phyloP scores from a whole-genome alignment of 441 rosid genomes.

The Erodium moschatum region DNA sequence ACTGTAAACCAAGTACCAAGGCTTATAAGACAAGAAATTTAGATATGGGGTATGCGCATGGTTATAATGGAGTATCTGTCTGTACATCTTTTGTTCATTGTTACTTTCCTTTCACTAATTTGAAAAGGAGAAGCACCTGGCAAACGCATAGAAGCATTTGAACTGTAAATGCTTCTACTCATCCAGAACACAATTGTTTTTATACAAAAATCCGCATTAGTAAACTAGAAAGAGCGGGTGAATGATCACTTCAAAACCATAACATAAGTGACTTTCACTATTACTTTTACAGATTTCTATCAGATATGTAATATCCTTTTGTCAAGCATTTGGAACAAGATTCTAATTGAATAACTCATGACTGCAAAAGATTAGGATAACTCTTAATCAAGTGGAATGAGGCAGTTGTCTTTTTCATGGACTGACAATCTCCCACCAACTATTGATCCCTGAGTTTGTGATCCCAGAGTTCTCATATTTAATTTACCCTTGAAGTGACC shows the following conservation, averaged over 20 bases:
- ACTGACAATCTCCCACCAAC: not conserved
- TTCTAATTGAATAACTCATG: not conserved
- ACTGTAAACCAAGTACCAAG: constrained; percentile 2
- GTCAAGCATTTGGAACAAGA: not conserved
- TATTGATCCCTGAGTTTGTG: not conserved
- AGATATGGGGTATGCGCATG: not conserved
- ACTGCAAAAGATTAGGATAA: constrained; percentile 1
- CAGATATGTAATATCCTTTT: not conserved
- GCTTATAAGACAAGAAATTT: not conserved
- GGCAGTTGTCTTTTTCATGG: not conserved
- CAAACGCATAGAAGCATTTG: not conserved
- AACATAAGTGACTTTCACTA: not conserved
- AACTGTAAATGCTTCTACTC: not conserved
- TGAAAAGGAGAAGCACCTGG: not conserved
- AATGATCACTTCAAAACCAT: constrained; percentile 4
- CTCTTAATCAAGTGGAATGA: not conserved
- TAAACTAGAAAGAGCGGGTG: not conserved
- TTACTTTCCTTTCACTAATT: not conserved
- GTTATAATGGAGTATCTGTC: not conserved
- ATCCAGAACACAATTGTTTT: not conserved
- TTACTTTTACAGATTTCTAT: not conserved
- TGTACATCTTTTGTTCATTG: not conserved
- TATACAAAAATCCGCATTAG: not conserved
- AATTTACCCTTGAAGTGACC: not conserved
- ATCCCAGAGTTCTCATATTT: not conserved